Conservation (phyloP, 371 early-diverging fungal genomes). For the Rhizopus microsporus region DNA sequence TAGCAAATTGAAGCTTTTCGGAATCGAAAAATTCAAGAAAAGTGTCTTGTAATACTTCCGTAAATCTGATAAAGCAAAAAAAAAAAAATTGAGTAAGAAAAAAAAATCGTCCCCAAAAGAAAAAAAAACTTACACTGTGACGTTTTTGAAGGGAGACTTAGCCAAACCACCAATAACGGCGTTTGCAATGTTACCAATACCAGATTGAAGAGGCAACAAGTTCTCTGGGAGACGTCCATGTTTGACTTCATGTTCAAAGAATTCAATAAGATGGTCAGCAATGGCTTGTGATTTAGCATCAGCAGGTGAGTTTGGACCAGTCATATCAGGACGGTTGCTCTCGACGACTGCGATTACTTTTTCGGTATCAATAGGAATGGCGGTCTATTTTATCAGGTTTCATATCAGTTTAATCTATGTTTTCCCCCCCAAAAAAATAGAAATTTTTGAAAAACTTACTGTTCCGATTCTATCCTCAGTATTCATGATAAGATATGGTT, state of each 20-base stretch:
- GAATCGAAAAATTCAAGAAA: slow-evolving; percentile 59
- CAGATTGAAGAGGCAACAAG: slow-evolving; percentile 53
- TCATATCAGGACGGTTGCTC: slow-evolving; percentile 49
- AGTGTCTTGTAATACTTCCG: slow-evolving; percentile 55
- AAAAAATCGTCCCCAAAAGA: neutral
- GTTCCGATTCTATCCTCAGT: slow-evolving; percentile 55
- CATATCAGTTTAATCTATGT: neutral
- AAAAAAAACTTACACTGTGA: slow-evolving; percentile 47
- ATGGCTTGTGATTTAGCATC: slow-evolving; percentile 49
- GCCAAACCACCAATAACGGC: slow-evolving; percentile 57
- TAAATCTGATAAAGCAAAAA: slow-evolving; percentile 29
- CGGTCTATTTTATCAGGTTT: slow-evolving; percentile 23
- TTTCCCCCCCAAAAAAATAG: too few relatives aligned
- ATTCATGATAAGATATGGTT: slow-evolving; percentile 51
- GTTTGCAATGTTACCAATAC: slow-evolving; percentile 62
- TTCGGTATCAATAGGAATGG: slow-evolving; percentile 52
- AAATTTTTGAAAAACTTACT: slow-evolving; percentile 25
- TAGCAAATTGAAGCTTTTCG: slow-evolving; percentile 52
- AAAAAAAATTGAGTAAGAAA: slow-evolving; percentile 1
- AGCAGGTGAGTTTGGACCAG: slow-evolving; percentile 45
- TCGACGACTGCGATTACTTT: slow-evolving; percentile 54
- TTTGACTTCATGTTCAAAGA: slow-evolving; percentile 53
- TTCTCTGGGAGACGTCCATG: slow-evolving; percentile 51
- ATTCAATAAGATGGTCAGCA: slow-evolving; percentile 53
- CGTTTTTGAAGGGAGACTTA: slow-evolving; percentile 48